These are phyloP conservation scores for Acmispon strigosus DNA, from an alignment of 306 rosid genomes.

Conservation along the genomic window DNA sequence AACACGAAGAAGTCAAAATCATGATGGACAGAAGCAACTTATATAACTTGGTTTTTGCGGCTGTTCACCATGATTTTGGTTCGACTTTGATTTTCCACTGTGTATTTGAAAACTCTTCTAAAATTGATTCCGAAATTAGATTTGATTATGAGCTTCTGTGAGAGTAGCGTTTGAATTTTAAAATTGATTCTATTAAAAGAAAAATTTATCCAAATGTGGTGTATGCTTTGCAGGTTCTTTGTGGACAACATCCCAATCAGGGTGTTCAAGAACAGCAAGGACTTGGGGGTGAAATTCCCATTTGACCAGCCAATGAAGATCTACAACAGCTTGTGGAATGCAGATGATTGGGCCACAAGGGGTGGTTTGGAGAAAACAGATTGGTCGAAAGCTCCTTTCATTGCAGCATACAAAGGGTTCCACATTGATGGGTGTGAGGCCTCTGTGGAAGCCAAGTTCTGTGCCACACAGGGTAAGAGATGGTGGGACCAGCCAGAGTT, in stretches of 20 bases:
- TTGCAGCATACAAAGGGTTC: constrained; percentile 69
- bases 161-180: too few species aligned
- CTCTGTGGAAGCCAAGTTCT: constrained; percentile 61
- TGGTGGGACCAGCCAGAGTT: constrained; percentile 91
- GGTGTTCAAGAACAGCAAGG: constrained; percentile 80
- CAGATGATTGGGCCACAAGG: constrained; percentile 97
- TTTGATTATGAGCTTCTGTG: too few species aligned
- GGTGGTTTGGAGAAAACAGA: constrained; percentile 95
- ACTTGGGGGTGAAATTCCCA: constrained; percentile 79
- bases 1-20: too few species aligned
- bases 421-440: constrained; percentile 92
- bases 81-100: too few species aligned
- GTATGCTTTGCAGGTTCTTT: constrained; percentile 43
- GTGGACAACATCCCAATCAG: constrained; percentile 86
- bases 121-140: too few species aligned
- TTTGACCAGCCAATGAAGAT: constrained; percentile 94
- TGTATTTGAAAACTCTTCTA: too few species aligned
- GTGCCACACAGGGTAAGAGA: constrained; percentile 65
- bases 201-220: neutral
- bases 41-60: too few species aligned
- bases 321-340: constrained; percentile 92
- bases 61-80: too few species aligned
- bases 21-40: too few species aligned
- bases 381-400: constrained; percentile 90
- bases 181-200: too few species aligned